Percentiles rank a stretch among this genome's conserved stretches.
Evolutionary conservation across 2,329 filamentous ascomycete species (phyloP).

Genomic region (Aspergillus novoparasiticus): DNA sequence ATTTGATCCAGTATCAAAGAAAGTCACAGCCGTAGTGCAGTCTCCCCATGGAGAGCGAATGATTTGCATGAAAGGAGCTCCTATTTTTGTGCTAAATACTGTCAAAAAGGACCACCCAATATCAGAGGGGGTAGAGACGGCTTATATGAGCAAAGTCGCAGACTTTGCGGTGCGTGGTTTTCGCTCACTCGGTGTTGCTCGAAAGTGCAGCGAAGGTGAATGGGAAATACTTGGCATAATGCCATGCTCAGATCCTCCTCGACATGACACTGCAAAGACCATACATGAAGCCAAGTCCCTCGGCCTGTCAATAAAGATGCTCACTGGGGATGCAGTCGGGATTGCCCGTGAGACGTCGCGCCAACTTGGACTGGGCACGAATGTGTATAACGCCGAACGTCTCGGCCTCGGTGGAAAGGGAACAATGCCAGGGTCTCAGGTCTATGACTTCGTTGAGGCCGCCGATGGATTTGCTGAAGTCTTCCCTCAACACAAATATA

Average conservation of each 20-base stretch:
- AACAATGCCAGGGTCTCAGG: slow-evolving; percentile 90
- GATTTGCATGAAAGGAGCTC: slow-evolving; percentile 87
- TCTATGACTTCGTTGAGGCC: slow-evolving; percentile 94
- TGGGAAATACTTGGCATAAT: slow-evolving; percentile 96
- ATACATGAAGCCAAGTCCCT: slow-evolving; percentile 87
- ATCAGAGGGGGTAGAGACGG: slow-evolving; percentile 73
- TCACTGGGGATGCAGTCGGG: slow-evolving; percentile 91
- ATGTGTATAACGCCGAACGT: slow-evolving; percentile 91
- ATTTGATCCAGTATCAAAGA: slow-evolving; percentile 92
- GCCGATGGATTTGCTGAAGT: slow-evolving; percentile 94
- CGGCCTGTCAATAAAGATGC: slow-evolving; percentile 91
- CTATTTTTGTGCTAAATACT: slow-evolving; percentile 82
- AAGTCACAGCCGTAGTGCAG: slow-evolving; percentile 81
- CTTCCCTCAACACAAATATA: slow-evolving; percentile 94
- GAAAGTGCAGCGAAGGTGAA: slow-evolving; percentile 76
- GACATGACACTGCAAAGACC: slow-evolving; percentile 86
- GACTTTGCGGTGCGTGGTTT: slow-evolving; percentile 93
- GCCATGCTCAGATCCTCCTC: slow-evolving; percentile 89
- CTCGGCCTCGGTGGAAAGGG: slow-evolving; percentile 87
- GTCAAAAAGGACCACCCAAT: slow-evolving; percentile 84
- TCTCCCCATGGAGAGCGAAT: slow-evolving; percentile 82
- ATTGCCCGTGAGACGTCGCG: slow-evolving; percentile 90
- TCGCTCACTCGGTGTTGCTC: slow-evolving; percentile 89
- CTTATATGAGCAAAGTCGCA: slow-evolving; percentile 89
- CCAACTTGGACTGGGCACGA: slow-evolving; percentile 87